phyloP scores from a whole-genome alignment of 768 basidiomycete genomes.

The Boletus reticuloceps region DNA sequence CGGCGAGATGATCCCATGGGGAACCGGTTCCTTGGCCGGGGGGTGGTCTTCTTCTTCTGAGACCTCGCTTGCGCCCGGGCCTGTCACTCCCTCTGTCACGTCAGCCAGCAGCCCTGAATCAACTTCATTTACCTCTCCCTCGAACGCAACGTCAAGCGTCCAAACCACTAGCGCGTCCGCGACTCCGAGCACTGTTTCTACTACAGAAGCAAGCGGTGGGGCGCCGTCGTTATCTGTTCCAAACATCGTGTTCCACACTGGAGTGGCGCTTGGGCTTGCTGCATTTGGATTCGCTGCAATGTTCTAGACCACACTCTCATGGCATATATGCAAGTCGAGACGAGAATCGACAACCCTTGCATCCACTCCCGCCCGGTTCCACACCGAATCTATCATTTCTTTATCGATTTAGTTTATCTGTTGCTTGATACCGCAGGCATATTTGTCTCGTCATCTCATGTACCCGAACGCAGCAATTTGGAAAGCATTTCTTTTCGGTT shows the following conservation, averaged over 20 bases:
- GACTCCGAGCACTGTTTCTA: neutral
- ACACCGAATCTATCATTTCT: neutral
- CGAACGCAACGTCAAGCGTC: neutral
- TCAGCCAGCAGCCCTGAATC: neutral
- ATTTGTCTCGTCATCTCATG: neutral
- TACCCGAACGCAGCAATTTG: neutral
- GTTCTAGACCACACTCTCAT: conserved; percentile 11
- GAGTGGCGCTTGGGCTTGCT: conserved; percentile 17
- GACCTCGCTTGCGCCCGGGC: no score
- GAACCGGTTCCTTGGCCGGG: conserved; percentile 52
- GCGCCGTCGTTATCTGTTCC: neutral
- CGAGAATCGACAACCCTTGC: neutral
- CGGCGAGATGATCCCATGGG: conserved; percentile 58
- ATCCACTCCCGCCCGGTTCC: neutral
- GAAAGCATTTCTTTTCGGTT: neutral
- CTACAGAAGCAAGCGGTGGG: conserved; percentile 7
- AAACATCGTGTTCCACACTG: conserved; percentile 12
- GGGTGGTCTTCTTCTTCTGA: conserved; percentile 35
- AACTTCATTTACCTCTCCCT: neutral
- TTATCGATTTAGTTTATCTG: neutral
- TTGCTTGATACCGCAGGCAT: neutral
- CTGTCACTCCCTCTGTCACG: no score
- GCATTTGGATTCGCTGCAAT: conserved; percentile 16
- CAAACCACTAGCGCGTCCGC: neutral
- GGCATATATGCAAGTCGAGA: neutral